These are phyloP conservation scores for Inga oerstediana DNA, from an alignment of 306 rosid species.

Conservation along the genomic window DNA sequence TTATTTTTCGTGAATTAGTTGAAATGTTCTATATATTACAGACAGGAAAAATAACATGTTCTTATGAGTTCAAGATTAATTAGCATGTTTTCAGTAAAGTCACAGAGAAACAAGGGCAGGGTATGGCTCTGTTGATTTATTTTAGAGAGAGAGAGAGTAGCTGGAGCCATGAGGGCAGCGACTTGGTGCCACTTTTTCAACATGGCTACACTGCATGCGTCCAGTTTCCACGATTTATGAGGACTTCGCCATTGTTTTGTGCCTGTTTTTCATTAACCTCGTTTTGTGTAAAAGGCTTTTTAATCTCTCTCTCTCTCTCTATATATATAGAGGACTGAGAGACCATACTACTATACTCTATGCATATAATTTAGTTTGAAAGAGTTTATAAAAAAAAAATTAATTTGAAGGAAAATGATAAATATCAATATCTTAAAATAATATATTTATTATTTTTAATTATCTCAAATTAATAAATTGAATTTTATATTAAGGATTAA, in stretches of 20 bases:
- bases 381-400: too few relatives aligned
- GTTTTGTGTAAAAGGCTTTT: constrained; percentile 9
- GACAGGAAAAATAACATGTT: too few relatives aligned
- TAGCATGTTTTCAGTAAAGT: not conserved
- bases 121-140: not conserved
- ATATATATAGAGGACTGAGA: too few relatives aligned
- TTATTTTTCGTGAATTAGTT: too few relatives aligned
- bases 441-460: too few relatives aligned
- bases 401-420: too few relatives aligned
- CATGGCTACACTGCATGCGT: not conserved
- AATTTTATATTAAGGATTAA: too few relatives aligned
- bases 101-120: not conserved
- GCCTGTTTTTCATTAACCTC: constrained; percentile 29
- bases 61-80: too few relatives aligned
- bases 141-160: not conserved
- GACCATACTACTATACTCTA: too few relatives aligned
- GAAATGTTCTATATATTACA: too few relatives aligned
- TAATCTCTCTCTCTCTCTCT: not conserved
- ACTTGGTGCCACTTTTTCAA: constrained; percentile 37
- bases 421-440: too few relatives aligned
- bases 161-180: constrained; percentile 27
- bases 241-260: not conserved
- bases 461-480: accelerated
- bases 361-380: too few relatives aligned
- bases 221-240: not conserved